These are phyloP conservation scores for Scleromitrula shiraiana DNA, from an alignment of 2,329 filamentous ascomycete species.

Conservation along the genomic window DNA sequence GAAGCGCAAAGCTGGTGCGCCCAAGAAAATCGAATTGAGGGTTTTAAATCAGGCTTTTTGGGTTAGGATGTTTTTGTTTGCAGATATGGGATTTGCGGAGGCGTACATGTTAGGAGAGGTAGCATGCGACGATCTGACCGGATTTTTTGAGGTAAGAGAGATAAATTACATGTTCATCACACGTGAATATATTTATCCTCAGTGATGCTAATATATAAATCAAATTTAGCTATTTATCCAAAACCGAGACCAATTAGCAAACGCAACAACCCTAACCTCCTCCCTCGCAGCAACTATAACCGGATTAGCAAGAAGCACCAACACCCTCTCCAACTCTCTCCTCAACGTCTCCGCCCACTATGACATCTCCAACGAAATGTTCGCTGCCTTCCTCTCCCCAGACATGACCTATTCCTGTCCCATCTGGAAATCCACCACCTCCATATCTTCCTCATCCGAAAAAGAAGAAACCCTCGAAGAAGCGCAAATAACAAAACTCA, in stretches of 20 bases:
- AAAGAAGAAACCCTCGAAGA: slow-evolving; percentile 50
- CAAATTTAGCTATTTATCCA: slow-evolving; percentile 68
- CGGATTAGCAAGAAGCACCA: slow-evolving; percentile 48
- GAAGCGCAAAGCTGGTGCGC: slow-evolving; percentile 31
- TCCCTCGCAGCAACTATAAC: slow-evolving; percentile 49
- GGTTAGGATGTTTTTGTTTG: slow-evolving; percentile 60
- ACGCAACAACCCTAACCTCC: slow-evolving; percentile 56
- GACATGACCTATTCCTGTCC: slow-evolving; percentile 73
- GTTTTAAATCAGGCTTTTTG: slow-evolving; percentile 62
- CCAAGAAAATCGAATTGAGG: slow-evolving; percentile 44
- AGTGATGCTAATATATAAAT: no score
- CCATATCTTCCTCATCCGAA: no score
- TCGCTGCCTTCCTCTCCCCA: slow-evolving; percentile 62
- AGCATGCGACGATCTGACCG: slow-evolving; percentile 56
- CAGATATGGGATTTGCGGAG: slow-evolving; percentile 62
- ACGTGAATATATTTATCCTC: no score
- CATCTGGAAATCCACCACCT: slow-evolving; percentile 59
- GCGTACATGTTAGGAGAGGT: slow-evolving; percentile 68
- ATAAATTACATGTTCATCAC: not conserved
- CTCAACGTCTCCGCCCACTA: slow-evolving; percentile 67
- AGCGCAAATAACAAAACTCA: slow-evolving; percentile 60
- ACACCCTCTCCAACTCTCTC: slow-evolving; percentile 49
- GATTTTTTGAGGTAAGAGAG: slow-evolving; percentile 57
- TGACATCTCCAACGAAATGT: slow-evolving; percentile 70
- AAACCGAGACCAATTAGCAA: slow-evolving; percentile 56